phyloP scores from a whole-genome alignment of 441 rosid genomes.

The Omphalea diandra region DNA sequence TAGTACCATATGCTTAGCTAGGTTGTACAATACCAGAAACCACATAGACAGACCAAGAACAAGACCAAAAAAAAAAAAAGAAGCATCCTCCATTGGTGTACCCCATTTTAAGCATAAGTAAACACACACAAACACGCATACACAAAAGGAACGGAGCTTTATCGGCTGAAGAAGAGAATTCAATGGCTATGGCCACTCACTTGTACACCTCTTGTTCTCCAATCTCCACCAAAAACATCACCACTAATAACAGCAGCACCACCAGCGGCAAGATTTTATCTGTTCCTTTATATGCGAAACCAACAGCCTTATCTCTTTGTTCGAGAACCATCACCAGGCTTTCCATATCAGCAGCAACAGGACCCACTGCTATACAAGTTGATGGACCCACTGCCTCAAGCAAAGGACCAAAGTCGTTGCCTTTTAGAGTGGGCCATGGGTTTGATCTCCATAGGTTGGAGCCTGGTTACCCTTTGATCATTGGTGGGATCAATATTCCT shows the following conservation, averaged over 20 bases:
- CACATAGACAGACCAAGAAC: not conserved
- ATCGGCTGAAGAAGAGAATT: not conserved
- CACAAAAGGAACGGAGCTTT: not conserved
- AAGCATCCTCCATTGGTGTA: not conserved
- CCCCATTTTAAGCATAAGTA: slow-evolving; percentile 2
- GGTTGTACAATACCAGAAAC: not conserved
- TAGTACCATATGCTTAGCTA: not conserved
- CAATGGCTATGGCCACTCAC: slow-evolving; percentile 48
- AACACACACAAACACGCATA: not conserved
- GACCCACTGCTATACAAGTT: slow-evolving; percentile 40
- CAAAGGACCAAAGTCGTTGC: slow-evolving; percentile 51
- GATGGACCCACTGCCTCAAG: slow-evolving; percentile 40
- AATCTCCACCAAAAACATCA: slow-evolving; percentile 29
- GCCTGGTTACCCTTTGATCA: too few relatives aligned
- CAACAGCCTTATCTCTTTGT: slow-evolving; percentile 15
- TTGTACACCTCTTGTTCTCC: slow-evolving; percentile 31
- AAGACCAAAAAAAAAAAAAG: not conserved
- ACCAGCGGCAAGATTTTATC: slow-evolving; percentile 27
- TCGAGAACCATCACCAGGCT: slow-evolving; percentile 19
- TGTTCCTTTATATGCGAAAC: slow-evolving; percentile 20
- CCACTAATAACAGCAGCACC: slow-evolving; percentile 3
- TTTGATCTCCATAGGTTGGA: slow-evolving; percentile 10
- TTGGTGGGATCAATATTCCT: too few relatives aligned
- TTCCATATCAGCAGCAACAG: slow-evolving; percentile 41
- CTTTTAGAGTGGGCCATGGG: slow-evolving; percentile 91